Evolutionary conservation across 2,329 filamentous ascomycete species (phyloP), one percentile per base, ranked within the genome.

Genomic region (Hymenoscyphus scutula): DNA sequence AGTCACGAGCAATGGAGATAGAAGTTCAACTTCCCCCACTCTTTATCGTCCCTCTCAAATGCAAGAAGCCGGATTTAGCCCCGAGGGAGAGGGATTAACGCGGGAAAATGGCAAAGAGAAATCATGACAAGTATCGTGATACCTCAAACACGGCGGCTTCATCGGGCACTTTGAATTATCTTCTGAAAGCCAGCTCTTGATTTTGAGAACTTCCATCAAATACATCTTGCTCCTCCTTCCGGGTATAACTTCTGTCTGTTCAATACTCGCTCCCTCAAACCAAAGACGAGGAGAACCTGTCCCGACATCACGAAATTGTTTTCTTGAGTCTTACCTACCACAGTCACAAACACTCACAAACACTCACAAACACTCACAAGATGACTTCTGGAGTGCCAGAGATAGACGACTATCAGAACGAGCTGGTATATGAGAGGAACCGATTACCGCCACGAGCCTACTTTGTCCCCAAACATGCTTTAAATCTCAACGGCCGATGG

Each of bases 401-500:
- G 23, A 59, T 53, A 32, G 48, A 59, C 25, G 82, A 84, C 68
- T 84, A 80, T 59, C 74, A 72, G 65, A 82, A 83, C 68, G 77
- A 82, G 66, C 74, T 78, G 23, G 76, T 85, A 62, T 81, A 85
- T 63, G 75, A 82, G 58, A 77, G 82, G 63, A 84, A 84, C 69
- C 78, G 80, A 23, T 77, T 86, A 0, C 80, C 81, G 11, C 74
- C 82, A 1, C 78, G 82, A 37, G 77, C 81, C 27, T 84, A 85
- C 69, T 76, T 79, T 70, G 79, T 85, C 57, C 82, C 83, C 1
- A 74, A 81, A 32, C 79, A 79, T 0, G 76, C 78, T 3, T 62
- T 83, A 17, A 74, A 77, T 1, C 77, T 87, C 59, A 86, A 86
- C 68, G 84, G 84, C 41, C 73, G 72, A 29, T 87, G 84, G 84